Evolutionary conservation across 345 rosid genomes (phyloP).

Genomic region (Ailanthus altissimus): DNA sequence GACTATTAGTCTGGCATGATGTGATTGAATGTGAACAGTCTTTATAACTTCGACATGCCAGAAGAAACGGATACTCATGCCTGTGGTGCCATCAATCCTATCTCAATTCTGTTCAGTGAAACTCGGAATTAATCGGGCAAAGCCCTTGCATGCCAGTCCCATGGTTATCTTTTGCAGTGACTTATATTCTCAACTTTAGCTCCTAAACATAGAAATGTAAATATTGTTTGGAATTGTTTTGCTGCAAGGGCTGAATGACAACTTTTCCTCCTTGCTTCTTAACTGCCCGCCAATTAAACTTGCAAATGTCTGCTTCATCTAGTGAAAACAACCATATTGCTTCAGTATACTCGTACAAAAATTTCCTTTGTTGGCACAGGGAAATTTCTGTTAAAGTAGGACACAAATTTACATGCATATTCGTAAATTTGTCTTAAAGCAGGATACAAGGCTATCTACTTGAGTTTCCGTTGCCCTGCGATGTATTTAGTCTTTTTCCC

Average conservation of each 20-base stretch:
- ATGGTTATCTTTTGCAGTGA: background rate
- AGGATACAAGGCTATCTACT: background rate
- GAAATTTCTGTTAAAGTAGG: background rate
- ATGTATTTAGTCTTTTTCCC: background rate
- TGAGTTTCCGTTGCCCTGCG: background rate
- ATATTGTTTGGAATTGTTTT: background rate
- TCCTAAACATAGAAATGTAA: background rate
- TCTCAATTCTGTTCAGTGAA: background rate
- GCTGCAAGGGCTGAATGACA: background rate
- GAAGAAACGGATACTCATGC: background rate
- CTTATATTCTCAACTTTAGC: background rate
- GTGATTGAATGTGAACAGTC: background rate
- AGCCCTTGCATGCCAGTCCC: background rate
- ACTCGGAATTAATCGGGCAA: background rate
- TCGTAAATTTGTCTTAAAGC: background rate
- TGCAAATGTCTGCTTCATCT: background rate
- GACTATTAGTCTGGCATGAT: background rate
- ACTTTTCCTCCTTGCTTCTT: background rate
- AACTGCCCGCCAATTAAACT: background rate
- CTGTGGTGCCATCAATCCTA: background rate
- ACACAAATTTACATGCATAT: background rate
- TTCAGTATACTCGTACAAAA: background rate
- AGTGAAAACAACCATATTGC: background rate
- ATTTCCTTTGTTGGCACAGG: background rate
- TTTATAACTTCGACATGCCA: background rate